These are phyloP conservation scores for Corylus avellana DNA, from an alignment of 306 rosid genomes.

Conservation along the genomic window DNA sequence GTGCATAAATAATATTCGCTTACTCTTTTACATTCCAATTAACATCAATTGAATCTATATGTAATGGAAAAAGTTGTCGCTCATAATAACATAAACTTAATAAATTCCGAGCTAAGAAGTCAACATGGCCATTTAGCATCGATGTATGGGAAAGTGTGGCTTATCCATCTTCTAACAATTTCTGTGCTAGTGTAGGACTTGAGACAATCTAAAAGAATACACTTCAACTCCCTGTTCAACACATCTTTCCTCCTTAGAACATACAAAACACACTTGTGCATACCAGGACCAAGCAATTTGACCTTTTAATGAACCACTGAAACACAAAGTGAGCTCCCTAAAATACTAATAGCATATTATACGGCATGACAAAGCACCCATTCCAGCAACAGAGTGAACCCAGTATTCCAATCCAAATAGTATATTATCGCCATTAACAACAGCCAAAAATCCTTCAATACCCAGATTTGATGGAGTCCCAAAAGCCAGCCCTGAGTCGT, in stretches of 20 bases:
- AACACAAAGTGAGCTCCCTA: not conserved
- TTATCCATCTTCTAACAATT: not conserved
- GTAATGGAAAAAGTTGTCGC: not conserved
- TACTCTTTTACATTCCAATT: not conserved
- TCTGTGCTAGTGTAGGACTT: not conserved
- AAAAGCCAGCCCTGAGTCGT: constrained; percentile 73
- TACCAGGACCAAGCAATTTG: not conserved
- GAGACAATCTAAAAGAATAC: not conserved
- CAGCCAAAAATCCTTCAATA: constrained; percentile 21
- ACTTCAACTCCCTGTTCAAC: not conserved
- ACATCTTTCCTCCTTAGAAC: not conserved
- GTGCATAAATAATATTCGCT: not conserved
- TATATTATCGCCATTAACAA: constrained; percentile 1
- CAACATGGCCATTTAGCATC: not conserved
- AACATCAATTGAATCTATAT: not conserved
- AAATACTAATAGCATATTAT: not conserved
- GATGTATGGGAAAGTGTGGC: not conserved
- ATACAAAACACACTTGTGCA: not conserved
- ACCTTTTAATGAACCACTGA: not conserved
- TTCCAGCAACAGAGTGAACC: not conserved
- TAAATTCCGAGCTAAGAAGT: not conserved
- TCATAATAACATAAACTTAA: not conserved
- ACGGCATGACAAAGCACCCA: not conserved
- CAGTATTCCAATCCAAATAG: not conserved
- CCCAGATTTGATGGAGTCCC: constrained; percentile 98